Conservation (phyloP, 2,329 filamentous ascomycete genomes). For the Clarireedia hainanense region DNA sequence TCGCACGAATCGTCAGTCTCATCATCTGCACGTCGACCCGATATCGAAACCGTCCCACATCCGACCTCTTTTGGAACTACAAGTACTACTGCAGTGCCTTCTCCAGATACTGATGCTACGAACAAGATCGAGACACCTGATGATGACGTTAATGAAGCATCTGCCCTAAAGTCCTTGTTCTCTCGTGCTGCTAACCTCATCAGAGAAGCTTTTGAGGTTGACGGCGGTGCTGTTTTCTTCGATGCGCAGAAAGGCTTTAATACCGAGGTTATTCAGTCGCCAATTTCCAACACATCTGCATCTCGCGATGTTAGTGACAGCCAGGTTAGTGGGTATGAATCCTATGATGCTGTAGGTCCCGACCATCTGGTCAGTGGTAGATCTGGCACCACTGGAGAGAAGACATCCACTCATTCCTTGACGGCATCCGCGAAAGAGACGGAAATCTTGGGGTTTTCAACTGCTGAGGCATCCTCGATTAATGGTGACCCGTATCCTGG, state of each 20-base stretch:
- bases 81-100: slow-evolving; percentile 14
- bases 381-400: neutral
- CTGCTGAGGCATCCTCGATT: slow-evolving; percentile 24
- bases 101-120: slow-evolving; percentile 11
- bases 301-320: slow-evolving; percentile 7
- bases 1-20: neutral
- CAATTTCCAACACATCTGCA: neutral
- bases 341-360: no score
- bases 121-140: slow-evolving; percentile 10
- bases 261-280: neutral
- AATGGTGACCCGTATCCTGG: slow-evolving; percentile 24
- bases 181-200: slow-evolving; percentile 29
- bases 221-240: slow-evolving; percentile 28
- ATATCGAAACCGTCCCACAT: slow-evolving; percentile 11
- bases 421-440: slow-evolving; percentile 12
- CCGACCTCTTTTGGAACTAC: slow-evolving; percentile 14
- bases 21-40: slow-evolving; percentile 8
- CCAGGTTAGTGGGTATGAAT: slow-evolving; percentile 3
- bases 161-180: slow-evolving; percentile 23
- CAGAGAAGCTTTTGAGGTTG: slow-evolving; percentile 28
- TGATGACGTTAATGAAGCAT: slow-evolving; percentile 20
- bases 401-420: neutral
- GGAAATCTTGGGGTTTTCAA: slow-evolving; percentile 28
- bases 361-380: neutral
- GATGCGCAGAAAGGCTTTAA: slow-evolving; percentile 27